phyloP scores from a whole-genome alignment of 805 yeast species.

The Nakazawaea ishiwadae region DNA sequence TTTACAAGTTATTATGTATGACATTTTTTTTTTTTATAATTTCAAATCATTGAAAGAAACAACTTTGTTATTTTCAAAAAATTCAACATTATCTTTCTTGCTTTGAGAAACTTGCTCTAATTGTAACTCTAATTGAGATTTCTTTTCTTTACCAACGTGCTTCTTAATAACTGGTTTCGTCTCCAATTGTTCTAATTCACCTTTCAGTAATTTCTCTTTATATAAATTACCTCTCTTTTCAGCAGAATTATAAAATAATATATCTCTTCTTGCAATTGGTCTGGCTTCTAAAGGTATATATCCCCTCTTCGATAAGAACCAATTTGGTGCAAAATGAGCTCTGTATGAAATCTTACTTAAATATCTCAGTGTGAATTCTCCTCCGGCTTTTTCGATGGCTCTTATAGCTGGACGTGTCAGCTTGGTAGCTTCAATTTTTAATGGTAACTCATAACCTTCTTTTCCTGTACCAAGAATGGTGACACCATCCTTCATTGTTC shows the following conservation, averaged over 20 bases:
- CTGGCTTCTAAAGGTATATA: constrained; percentile 80
- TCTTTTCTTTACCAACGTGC: constrained; percentile 1
- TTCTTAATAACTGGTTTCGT: constrained; percentile 7
- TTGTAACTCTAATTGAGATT: constrained; percentile 9
- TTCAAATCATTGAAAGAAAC: constrained; percentile 12
- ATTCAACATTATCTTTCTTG: background rate
- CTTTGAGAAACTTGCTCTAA: constrained; percentile 7
- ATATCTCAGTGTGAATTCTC: constrained; percentile 69
- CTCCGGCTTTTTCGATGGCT: constrained; percentile 68
- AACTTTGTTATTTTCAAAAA: constrained; percentile 6
- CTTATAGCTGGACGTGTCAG: constrained; percentile 74
- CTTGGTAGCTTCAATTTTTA: constrained; percentile 75
- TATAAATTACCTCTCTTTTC: constrained; percentile 73
- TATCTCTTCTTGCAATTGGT: constrained; percentile 79
- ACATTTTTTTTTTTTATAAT: background rate
- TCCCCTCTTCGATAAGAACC: constrained; percentile 65
- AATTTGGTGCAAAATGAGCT: constrained; percentile 73
- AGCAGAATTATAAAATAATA: constrained; percentile 68
- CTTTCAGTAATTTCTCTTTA: constrained; percentile 25
- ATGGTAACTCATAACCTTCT: constrained; percentile 45
- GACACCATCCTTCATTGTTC: constrained; percentile 73
- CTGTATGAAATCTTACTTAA: constrained; percentile 59
- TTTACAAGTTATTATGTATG: background rate
- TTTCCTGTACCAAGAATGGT: constrained; percentile 70
- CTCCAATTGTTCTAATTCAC: constrained; percentile 5